Percentiles rank a stretch among this genome's conserved stretches.
phyloP scores from a whole-genome alignment of 305 asterid genomes.

The Rubia tinctorum region DNA sequence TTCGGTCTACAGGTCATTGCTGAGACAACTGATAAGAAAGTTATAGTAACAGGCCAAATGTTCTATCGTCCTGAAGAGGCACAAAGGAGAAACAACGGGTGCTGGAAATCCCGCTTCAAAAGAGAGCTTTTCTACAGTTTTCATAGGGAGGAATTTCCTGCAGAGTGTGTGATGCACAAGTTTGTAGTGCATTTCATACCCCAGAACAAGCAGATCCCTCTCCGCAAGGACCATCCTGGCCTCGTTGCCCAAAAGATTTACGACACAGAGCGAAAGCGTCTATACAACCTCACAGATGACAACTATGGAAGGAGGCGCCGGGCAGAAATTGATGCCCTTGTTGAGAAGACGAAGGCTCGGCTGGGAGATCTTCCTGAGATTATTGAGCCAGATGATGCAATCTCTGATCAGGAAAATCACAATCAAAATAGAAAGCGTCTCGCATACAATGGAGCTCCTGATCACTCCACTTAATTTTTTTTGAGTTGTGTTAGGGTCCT shows the following conservation, averaged over 20 bases:
- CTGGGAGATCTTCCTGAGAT: conserved; percentile 67
- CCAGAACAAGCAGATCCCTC: conserved; percentile 70
- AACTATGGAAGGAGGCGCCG: conserved; percentile 80
- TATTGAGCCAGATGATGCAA: conserved; percentile 53
- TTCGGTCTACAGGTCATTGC: conserved; percentile 53
- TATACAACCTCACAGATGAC: conserved; percentile 73
- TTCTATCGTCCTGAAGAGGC: conserved; percentile 98
- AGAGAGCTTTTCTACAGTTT: conserved; percentile 89
- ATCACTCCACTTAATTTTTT: background rate
- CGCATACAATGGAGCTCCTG: background rate
- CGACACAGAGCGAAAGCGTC: conserved; percentile 62
- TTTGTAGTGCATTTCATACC: conserved; percentile 90
- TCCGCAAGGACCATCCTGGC: conserved; percentile 78
- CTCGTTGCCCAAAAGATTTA: conserved; percentile 84
- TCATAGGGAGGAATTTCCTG: conserved; percentile 89
- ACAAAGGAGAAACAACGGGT: conserved; percentile 62
- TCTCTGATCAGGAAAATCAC: conserved; percentile 18
- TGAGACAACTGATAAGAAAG: conserved; percentile 37
- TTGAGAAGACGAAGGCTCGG: conserved; percentile 64
- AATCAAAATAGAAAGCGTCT: background rate
- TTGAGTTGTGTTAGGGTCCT: background rate
- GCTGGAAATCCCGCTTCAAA: conserved; percentile 66
- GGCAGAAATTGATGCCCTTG: conserved; percentile 75
- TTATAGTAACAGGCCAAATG: conserved; percentile 83
- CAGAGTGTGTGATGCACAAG: conserved; percentile 95